Evolutionary conservation across 495 filamentous ascomycete genomes (phyloP), one percentile per base, ranked within the genome.

Genomic region (Talaromyces stipitatus): DNA sequence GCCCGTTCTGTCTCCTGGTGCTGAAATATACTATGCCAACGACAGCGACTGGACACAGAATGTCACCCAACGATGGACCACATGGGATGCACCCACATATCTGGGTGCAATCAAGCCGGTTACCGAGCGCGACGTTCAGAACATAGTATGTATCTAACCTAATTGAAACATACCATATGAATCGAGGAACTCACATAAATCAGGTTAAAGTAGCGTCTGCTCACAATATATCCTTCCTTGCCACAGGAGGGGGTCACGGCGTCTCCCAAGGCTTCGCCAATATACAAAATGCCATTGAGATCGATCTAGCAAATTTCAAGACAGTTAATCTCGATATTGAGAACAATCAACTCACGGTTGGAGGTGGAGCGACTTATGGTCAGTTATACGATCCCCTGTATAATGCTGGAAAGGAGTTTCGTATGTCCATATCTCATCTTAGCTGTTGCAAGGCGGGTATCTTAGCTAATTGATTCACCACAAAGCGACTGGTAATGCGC

Each of bases 221-320:
- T 27, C 22, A 63, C 14, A 58, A 66, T 1, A 60, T 75, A n/a
- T 64, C 65, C 0, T 74, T 74, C 58, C 60, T 75, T 2, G 66
- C 67, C n/a, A 67, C 63, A 0, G 64, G 62, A 1, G 69, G 66
- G 4, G 66, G 72, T 11, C 72, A 74, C 22, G 66, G 65, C 4
- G 64, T 62, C 29, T 54, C 60, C 3, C 62, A 59, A 0, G 61
- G 60, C 1, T 30, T 66, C 0, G 59, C 46, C 29, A 36, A 29
- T 6, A 23, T 67, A 4, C 23, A 62, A n/a, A 50, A 65, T 14
- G 70, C 61, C 6, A 52, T 73, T 18, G 43, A 64, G 24, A 67
- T 73, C 18, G 69, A 73, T 50, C 61, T 73, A 12, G 63, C 63
- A 23, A 50, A 63, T 14, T 70, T 73, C 57, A 43, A 66, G 8